These are phyloP conservation scores for Lagenaria siceraria DNA, from an alignment of 306 rosid species.

Conservation along the genomic window DNA sequence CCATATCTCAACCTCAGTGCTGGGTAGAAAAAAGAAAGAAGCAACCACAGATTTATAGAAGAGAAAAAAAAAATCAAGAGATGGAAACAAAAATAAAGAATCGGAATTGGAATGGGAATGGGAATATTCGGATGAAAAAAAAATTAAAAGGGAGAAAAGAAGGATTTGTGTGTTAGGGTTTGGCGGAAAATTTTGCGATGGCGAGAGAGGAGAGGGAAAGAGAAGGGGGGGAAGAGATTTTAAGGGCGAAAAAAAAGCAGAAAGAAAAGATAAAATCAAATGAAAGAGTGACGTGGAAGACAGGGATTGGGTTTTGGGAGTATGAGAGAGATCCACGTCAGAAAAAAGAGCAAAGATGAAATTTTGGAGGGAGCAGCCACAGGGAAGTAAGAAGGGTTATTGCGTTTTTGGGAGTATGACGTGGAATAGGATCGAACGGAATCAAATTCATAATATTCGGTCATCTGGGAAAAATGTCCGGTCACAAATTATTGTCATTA, in stretches of 20 bases:
- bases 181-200: neutral
- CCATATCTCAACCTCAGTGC: constrained; percentile 18
- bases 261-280: neutral
- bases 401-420: too few relatives aligned
- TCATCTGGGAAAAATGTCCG: neutral
- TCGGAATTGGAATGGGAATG: neutral
- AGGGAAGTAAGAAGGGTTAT: neutral
- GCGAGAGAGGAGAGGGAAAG: neutral
- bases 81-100: neutral
- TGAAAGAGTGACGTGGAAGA: constrained; percentile 11
- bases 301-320: constrained; percentile 1
- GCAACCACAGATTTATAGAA: neutral
- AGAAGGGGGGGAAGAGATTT: neutral
- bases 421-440: neutral
- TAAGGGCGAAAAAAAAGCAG: neutral
- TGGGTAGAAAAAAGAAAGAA: neutral
- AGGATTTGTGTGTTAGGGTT: neutral
- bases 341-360: neutral
- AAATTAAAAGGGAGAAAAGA: neutral
- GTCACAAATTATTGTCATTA: neutral
- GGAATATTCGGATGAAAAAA: neutral
- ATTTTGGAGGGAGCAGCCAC: neutral
- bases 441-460: neutral
- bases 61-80: neutral
- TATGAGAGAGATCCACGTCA: constrained; percentile 15